Evolutionary conservation across 2,329 filamentous ascomycete genomes (phyloP).

Genomic region (Leptodontidium sp.): DNA sequence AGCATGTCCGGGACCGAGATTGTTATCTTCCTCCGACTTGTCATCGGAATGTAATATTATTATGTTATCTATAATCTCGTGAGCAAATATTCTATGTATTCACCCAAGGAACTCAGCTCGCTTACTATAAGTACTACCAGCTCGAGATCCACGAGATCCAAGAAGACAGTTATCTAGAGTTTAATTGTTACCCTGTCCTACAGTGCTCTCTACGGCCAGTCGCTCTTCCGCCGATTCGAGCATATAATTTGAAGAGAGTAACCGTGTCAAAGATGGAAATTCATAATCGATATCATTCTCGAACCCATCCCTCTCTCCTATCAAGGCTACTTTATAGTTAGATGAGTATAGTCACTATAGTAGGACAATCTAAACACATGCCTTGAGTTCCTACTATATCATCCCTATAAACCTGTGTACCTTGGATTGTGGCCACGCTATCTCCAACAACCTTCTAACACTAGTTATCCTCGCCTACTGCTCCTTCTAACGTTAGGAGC

Average conservation of each 20-base stretch:
- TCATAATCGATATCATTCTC: conserved; percentile 13
- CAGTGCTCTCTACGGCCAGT: too few species aligned
- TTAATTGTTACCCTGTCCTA: too few species aligned
- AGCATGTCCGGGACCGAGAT: conserved; percentile 7
- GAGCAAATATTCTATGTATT: conserved; percentile 12
- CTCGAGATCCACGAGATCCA: too few species aligned
- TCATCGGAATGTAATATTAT: conserved; percentile 6
- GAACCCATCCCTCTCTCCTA: conserved; percentile 2
- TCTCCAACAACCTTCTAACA: conserved; percentile 12
- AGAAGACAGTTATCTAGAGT: too few species aligned
- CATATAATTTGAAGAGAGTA: too few species aligned
- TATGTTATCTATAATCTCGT: conserved; percentile 8
- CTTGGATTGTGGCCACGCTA: too few species aligned
- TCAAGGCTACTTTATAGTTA: conserved; percentile 4
- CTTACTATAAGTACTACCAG: conserved; percentile 8
- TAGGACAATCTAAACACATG: conserved; percentile 11
- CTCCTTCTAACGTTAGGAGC: conserved; percentile 5
- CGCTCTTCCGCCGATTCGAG: too few species aligned
- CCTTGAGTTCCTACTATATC: too few species aligned
- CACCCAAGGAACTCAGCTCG: conserved; percentile 10
- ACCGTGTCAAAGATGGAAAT: too few species aligned
- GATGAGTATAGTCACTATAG: not conserved
- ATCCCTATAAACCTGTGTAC: too few species aligned
- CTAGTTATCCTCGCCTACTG: not conserved
- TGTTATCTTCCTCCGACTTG: not conserved